Conservation (phyloP, 495 filamentous ascomycete genomes). For the Pyrenula massariospora region DNA sequence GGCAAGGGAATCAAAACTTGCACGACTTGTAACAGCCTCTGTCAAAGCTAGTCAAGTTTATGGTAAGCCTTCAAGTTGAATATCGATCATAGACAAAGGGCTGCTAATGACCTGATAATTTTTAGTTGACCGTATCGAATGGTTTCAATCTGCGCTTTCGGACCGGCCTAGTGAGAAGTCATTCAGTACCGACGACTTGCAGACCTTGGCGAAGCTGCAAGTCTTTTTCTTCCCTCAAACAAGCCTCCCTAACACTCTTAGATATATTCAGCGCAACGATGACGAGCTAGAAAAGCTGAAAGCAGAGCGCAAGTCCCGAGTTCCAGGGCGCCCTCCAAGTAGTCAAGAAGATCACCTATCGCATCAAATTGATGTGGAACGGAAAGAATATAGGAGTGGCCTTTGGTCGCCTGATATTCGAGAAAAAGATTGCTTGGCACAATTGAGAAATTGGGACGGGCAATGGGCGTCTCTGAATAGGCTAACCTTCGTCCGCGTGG, state of each 20-base stretch:
- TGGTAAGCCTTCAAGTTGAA: slow-evolving; percentile 37
- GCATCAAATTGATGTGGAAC: slow-evolving; percentile 55
- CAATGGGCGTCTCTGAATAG: slow-evolving; percentile 47
- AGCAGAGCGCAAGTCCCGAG: slow-evolving; percentile 46
- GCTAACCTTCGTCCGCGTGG: slow-evolving; percentile 52
- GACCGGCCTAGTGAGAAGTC: slow-evolving; percentile 30
- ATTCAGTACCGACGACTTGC: slow-evolving; percentile 46
- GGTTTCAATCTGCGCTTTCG: slow-evolving; percentile 54
- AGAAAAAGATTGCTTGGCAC: slow-evolving; percentile 37
- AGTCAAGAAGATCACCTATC: slow-evolving; percentile 64
- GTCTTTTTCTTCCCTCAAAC: slow-evolving; percentile 25
- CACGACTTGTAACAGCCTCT: slow-evolving; percentile 46
- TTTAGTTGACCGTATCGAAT: slow-evolving; percentile 63
- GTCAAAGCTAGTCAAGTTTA: slow-evolving; percentile 57
- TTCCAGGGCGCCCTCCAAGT: slow-evolving; percentile 65
- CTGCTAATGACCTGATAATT: no score
- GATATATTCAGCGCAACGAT: slow-evolving; percentile 67
- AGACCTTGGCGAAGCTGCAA: slow-evolving; percentile 40
- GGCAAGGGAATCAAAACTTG: slow-evolving; percentile 64
- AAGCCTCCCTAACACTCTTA: slow-evolving; percentile 16
- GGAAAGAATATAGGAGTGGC: slow-evolving; percentile 72
- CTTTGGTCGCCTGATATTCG: slow-evolving; percentile 63
- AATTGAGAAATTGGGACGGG: slow-evolving; percentile 47
- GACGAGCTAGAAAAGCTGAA: slow-evolving; percentile 64
- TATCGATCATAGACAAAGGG: no score